These are phyloP conservation scores for Physcomitrium patens DNA, from an alignment of 225 moss, liverwort and hornwort genomes.

Conservation along the genomic window DNA sequence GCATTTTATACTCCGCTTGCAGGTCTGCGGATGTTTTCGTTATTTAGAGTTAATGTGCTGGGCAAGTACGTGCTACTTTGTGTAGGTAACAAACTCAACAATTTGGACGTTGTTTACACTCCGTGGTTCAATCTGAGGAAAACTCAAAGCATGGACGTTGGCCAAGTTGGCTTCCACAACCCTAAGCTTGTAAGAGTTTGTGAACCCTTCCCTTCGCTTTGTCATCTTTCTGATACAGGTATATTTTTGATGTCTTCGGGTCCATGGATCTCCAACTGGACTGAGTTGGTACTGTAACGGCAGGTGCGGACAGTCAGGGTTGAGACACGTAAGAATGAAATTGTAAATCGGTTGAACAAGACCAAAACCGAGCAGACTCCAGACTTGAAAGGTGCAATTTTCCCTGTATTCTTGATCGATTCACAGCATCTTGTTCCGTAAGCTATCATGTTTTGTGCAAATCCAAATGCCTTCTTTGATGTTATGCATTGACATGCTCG, in stretches of 20 bases:
- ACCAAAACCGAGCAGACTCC: constrained; percentile 91
- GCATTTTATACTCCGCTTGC: neutral
- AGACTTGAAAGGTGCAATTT: constrained; percentile 79
- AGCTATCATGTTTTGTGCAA: neutral
- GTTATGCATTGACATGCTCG: constrained; percentile 18
- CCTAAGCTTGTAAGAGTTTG: constrained; percentile 81
- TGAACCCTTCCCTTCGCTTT: constrained; percentile 24
- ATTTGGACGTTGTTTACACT: constrained; percentile 95
- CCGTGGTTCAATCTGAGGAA: constrained; percentile 97
- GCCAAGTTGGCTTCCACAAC: constrained; percentile 99
- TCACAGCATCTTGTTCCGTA: neutral
- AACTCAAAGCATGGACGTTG: constrained; percentile 93
- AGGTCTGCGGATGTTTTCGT: neutral
- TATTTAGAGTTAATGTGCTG: constrained; percentile 33
- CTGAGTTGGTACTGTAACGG: constrained; percentile 20
- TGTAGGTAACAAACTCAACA: constrained; percentile 96
- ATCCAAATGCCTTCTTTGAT: neutral
- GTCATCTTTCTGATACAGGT: neutral
- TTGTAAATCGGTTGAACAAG: constrained; percentile 98
- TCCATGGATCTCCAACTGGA: neutral
- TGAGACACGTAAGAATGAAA: constrained; percentile 93
- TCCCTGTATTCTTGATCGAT: neutral
- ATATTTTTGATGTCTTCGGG: neutral
- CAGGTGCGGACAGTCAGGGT: constrained; percentile 91
- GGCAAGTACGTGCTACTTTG: constrained; percentile 20